Base-by-base conservation (phyloP, 371 early-diverging fungal species). In the Rhizopus sp. region DNA sequence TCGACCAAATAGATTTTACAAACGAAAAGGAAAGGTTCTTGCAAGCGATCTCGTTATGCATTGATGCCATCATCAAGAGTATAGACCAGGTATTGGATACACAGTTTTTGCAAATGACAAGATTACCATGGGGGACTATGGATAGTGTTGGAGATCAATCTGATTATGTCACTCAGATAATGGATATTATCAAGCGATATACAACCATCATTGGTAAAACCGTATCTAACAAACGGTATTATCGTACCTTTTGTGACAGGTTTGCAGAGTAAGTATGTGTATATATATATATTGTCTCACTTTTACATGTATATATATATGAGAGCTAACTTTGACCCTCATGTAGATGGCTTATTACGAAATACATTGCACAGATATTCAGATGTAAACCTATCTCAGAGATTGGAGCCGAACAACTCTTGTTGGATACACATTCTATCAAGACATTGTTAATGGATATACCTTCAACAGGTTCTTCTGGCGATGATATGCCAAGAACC, bases 61-160 rank as follows among this genome's bases (percentile, higher is more conserved):
- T 94, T 50, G 81, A 83, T 60, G 67, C 80, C 1, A 75, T 94
- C 23, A 88, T 94, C 0, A 75, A 73, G 41, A 82, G 75, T 0
- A 69, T 92, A 0, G 91, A 91, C 46, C 73, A 62, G 8, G 59
- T 73, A 35, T 81, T 86, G 45, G 95, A 92, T 6, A 64, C 87
- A 4, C 83, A 87, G 1, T 65, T 95, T 17, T 67, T 77, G 1
- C 63, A 80, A 48, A 92, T 96, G 92, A 59, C 83, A 12, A 78
- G 80, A 57, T 69, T 88, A 12, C 81, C 85, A 4, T 98, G 98
- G 97, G 85, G 82, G 5, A 80, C 81, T 0, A 63, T 95, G 61
- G 87, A 90, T 52, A 72, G 86, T 2, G 97, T 96, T 7, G 98
- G 96, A 7, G 98, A 98, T 68, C 96, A 96, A 64, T 93, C 93